Evolutionary conservation across 176 grass and related monocot genomes (phyloP).

Genomic region (Sorghum bicolor): DNA sequence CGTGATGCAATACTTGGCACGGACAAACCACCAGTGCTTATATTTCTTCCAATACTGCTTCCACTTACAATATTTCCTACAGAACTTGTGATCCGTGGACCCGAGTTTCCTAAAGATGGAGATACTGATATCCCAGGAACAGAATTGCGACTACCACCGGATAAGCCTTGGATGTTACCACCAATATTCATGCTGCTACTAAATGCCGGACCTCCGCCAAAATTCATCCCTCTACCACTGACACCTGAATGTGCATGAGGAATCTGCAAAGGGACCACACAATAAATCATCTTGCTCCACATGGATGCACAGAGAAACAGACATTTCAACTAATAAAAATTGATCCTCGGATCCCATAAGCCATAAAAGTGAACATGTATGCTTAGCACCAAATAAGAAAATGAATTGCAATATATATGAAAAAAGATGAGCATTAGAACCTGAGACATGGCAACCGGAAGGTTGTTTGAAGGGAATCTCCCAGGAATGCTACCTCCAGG

Average conservation of each 20-base stretch:
- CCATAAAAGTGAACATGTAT: constrained; percentile 5
- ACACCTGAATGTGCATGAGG: constrained; percentile 81
- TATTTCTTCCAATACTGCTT: constrained; percentile 87
- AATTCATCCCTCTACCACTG: constrained; percentile 69
- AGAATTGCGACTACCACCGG: constrained; percentile 70
- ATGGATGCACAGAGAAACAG: background rate
- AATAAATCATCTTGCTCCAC: constrained; percentile 19
- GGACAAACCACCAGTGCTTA: constrained; percentile 67
- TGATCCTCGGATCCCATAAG: constrained; percentile 9
- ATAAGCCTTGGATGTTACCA: constrained; percentile 78
- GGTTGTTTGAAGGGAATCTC: constrained; percentile 84
- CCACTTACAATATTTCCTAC: constrained; percentile 77
- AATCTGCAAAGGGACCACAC: constrained; percentile 55
- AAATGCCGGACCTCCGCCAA: constrained; percentile 71
- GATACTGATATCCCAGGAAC: constrained; percentile 74
- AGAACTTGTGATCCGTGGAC: constrained; percentile 64
- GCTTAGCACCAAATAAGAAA: background rate
- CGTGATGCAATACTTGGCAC: constrained; percentile 65
- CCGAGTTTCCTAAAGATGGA: constrained; percentile 74
- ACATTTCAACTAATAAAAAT: constrained; percentile 24
- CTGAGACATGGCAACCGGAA: constrained; percentile 89
- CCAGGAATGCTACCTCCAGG: constrained; percentile 77
- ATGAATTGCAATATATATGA: background rate
- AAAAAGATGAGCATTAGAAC: constrained; percentile 42
- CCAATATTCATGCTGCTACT: constrained; percentile 77